These are phyloP conservation scores for Trichoderma koningii DNA, from an alignment of 2,329 filamentous ascomycete genomes.

Conservation along the genomic window DNA sequence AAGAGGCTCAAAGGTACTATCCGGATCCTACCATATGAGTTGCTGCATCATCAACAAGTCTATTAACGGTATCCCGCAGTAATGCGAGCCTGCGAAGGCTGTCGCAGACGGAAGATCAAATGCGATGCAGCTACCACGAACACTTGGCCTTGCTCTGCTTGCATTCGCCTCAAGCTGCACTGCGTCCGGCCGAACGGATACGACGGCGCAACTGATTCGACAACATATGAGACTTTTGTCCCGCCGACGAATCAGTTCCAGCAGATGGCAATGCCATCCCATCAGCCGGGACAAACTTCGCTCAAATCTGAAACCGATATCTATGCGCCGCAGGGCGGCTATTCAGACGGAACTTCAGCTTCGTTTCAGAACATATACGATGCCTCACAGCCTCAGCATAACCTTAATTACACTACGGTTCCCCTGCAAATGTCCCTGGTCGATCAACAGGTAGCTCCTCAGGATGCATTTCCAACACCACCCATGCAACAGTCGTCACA, in stretches of 20 bases:
- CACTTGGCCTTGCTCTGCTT: conserved; percentile 95
- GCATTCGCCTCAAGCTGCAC: conserved; percentile 85
- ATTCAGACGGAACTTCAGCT: conserved; percentile 47
- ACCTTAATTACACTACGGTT: conserved; percentile 57
- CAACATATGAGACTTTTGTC: conserved; percentile 39
- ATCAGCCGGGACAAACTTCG: conserved; percentile 39
- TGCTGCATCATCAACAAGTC: not conserved
- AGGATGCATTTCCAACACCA: conserved; percentile 55
- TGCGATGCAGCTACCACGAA: conserved; percentile 97
- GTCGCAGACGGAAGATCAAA: conserved; percentile 92
- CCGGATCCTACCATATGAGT: not conserved
- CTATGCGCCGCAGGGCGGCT: conserved; percentile 54
- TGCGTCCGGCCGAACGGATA: conserved; percentile 86
- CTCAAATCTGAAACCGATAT: conserved; percentile 47
- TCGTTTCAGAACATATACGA: conserved; percentile 56
- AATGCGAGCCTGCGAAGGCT: conserved; percentile 96
- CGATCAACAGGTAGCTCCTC: conserved; percentile 53
- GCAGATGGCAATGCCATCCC: conserved; percentile 54
- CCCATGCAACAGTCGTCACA: conserved; percentile 41
- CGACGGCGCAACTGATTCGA: conserved; percentile 50
- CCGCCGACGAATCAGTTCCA: conserved; percentile 45
- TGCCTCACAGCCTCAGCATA: conserved; percentile 47
- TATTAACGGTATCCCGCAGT: conserved; percentile 53
- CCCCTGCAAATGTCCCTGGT: conserved; percentile 52
- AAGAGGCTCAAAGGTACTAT: conserved; percentile 85